Percentiles rank a stretch among this genome's conserved stretches.
phyloP scores from a whole-genome alignment of 2,329 filamentous ascomycete genomes.

The Didymosphaeria variabile region DNA sequence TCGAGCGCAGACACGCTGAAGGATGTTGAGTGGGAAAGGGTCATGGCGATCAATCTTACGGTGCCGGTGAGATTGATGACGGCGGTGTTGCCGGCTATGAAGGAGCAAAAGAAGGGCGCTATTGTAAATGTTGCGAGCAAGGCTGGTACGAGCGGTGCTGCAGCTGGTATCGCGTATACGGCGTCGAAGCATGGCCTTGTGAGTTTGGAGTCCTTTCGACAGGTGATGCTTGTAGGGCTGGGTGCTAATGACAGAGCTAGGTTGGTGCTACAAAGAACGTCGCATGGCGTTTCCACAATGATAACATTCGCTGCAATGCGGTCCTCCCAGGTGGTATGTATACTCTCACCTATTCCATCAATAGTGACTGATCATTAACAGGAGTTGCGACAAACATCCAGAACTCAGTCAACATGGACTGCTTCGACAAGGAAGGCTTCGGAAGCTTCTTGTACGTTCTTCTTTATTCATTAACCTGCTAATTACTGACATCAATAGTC shows the following conservation, averaged over 20 bases:
- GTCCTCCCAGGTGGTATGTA: conserved; percentile 52
- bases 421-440: conserved; percentile 32
- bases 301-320: conserved; percentile 58
- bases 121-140: conserved; percentile 54
- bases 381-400: conserved; percentile 29
- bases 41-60: conserved; percentile 55
- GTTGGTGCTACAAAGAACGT: conserved; percentile 59
- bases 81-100: conserved; percentile 55
- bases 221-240: neutral
- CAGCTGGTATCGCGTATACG: conserved; percentile 57
- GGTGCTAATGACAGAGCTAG: conserved; percentile 23
- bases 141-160: conserved; percentile 48
- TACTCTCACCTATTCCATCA: neutral
- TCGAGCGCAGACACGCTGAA: conserved; percentile 51
- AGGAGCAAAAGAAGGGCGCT: conserved; percentile 48
- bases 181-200: conserved; percentile 56
- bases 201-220: conserved; percentile 23
- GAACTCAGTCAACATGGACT: conserved; percentile 34
- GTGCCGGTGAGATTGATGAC: conserved; percentile 58
- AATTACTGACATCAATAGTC: conserved; percentile 23
- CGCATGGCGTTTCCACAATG: conserved; percentile 56
- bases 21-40: conserved; percentile 52
- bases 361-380: neutral
- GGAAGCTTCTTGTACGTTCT: conserved; percentile 31
- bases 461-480: neutral